Evolutionary conservation across 768 basidiomycete species (phyloP), one percentile per base, ranked within the genome.

Genomic region (Podaxis sp.): DNA sequence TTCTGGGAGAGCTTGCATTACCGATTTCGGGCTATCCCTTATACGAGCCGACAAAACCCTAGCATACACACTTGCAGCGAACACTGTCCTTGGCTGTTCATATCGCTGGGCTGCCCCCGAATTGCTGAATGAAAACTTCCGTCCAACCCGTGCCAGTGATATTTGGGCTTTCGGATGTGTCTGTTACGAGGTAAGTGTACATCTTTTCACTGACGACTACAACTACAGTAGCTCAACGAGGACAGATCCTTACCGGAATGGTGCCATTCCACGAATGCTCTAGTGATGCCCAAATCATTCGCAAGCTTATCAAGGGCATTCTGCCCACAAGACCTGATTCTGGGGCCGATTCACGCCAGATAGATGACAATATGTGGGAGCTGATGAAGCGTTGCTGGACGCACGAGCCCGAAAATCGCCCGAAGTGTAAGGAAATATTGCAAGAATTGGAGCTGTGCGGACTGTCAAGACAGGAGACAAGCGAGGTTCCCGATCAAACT

Each of bases 91-190:
- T 7, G 58, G 62, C 11, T 38, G 51, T 26, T 53, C 61, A 2
- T n/a, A 52, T 24, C 59, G 68, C 26, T 69, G 66, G 66, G 57
- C 61, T 52, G 66, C 68, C 36, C 68, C 68, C 8, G 68, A 67
- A 53, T 24, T 67, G 19, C 9, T 67, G 22, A 28, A 62, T 9
- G 56, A 53, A 9, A n/a, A 30, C n/a, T 3, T 49, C 30, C n/a
- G 24, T 15, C 52, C 61, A 17, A 38, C n/a, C n/a, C 46, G 33
- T 4, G 64, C 64, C 15, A 67, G 62, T 61, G 68, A 69, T 40
- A 57, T 67, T 42, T 69, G 67, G 54, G 61, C 66, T 33, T 66
- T 67, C 56, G 64, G 58, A 9, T 65, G 65, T 53, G 61, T 65
- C 2, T 64, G 61, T 26, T 66, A 53, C 53, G 64, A 67, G 52